Percentiles rank a stretch among this genome's conserved stretches.
Conservation (phyloP, 108 stramenopile species). For the Skeletonema costatum region DNA sequence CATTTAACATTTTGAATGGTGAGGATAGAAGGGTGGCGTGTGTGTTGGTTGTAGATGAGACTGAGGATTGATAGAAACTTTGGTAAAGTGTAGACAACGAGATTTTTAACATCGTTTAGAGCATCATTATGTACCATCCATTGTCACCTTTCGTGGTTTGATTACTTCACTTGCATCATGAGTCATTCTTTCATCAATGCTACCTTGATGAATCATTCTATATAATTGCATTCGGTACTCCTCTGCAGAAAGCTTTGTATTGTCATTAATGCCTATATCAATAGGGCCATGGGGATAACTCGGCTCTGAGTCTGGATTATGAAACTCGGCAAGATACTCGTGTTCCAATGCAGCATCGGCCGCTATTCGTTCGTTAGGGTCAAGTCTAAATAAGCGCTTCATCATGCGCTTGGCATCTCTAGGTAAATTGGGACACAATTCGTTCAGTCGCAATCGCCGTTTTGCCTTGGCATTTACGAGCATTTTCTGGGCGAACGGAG, state of each 20-base stretch:
- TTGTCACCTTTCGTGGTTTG: neutral
- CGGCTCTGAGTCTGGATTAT: conserved; percentile 70
- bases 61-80: neutral
- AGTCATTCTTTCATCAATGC: neutral
- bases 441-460: conserved; percentile 50
- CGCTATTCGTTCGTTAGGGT: conserved; percentile 67
- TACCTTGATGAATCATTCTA: conserved; percentile 17
- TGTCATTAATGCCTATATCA: conserved; percentile 50
- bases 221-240: conserved; percentile 52
- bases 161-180: neutral
- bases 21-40: conserved; percentile 79
- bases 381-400: conserved; percentile 65
- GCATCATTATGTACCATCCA: neutral
- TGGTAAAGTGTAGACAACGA: neutral
- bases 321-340: conserved; percentile 80
- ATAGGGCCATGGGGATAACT: conserved; percentile 49
- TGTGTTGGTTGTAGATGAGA: conserved; percentile 53
- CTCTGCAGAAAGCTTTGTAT: conserved; percentile 47
- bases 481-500: conserved; percentile 69
- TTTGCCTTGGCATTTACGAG: conserved; percentile 60
- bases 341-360: conserved; percentile 73
- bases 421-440: conserved; percentile 75
- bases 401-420: conserved; percentile 69
- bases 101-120: too few relatives aligned
- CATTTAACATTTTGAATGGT: conserved; percentile 89